phyloP scores from a whole-genome alignment of 768 basidiomycete species.

The Hygrophoropsis aurantiaca region DNA sequence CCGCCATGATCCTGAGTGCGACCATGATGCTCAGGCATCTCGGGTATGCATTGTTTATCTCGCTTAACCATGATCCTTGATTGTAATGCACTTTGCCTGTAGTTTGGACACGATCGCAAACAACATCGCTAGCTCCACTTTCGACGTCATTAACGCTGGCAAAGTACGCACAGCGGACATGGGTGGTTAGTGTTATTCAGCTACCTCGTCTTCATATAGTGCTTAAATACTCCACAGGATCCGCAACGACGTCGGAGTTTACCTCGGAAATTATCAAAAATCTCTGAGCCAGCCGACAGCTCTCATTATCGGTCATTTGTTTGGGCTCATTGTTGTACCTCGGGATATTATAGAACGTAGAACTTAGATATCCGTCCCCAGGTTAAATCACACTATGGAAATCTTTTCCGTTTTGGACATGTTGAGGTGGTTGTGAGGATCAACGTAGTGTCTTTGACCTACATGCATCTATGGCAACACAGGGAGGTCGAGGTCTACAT shows the following conservation, averaged over 20 bases:
- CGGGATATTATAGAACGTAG: not conserved
- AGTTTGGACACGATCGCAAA: constrained; percentile 94
- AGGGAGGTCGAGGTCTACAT: constrained; percentile 35
- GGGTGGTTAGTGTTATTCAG: constrained; percentile 64
- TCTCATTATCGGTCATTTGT: not conserved
- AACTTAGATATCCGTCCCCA: constrained; percentile 3
- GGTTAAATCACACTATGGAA: not conserved
- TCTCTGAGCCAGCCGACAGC: constrained; percentile 37
- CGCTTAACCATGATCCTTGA: constrained; percentile 3
- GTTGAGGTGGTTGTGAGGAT: constrained; percentile 4
- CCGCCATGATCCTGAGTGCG: constrained; percentile 95
- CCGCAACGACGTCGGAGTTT: constrained; percentile 91
- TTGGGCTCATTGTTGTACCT: not conserved
- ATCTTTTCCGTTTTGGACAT: too few relatives aligned
- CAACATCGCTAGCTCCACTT: constrained; percentile 87
- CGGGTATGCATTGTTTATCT: constrained; percentile 56
- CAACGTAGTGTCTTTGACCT: constrained; percentile 21
- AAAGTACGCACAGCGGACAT: constrained; percentile 93
- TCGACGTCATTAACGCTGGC: constrained; percentile 86
- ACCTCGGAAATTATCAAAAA: constrained; percentile 89
- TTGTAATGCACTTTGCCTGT: constrained; percentile 26
- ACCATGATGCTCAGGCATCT: constrained; percentile 98
- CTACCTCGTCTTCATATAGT: constrained; percentile 7
- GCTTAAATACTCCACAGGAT: constrained; percentile 45
- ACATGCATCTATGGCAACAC: constrained; percentile 13